Conservation (phyloP, 2,329 filamentous ascomycete species). For the Escovopsis sp. region DNA sequence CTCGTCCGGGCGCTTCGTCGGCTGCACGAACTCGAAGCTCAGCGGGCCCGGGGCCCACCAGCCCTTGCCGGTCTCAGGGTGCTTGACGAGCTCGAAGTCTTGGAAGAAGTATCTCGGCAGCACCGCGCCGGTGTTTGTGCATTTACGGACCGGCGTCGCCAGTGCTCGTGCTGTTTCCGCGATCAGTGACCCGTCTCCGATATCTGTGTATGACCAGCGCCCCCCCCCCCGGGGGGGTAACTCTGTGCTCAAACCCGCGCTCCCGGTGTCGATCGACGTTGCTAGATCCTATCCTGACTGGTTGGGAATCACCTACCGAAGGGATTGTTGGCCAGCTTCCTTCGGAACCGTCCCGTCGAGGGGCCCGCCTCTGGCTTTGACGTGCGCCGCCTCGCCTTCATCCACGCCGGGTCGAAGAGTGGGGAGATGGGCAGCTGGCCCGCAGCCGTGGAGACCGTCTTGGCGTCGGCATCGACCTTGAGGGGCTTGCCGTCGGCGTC, state of each 20-base stretch:
- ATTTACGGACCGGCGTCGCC: constrained; percentile 43
- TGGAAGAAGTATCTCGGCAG: constrained; percentile 51
- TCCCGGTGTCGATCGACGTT: no score
- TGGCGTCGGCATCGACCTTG: constrained; percentile 23
- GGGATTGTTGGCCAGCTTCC: constrained; percentile 44
- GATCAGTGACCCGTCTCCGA: no score
- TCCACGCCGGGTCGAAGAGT: constrained; percentile 36
- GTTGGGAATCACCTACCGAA: constrained; percentile 35
- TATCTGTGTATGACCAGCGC: no score
- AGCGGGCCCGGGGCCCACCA: constrained; percentile 42
- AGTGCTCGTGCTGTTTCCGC: constrained; percentile 41
- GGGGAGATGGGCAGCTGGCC: constrained; percentile 39
- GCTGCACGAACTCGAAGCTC: constrained; percentile 14
- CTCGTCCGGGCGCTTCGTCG: constrained; percentile 3
- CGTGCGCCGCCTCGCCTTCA: constrained; percentile 28
- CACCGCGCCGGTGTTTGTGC: constrained; percentile 29
- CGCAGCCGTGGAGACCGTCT: constrained; percentile 29
- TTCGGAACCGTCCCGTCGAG: constrained; percentile 34
- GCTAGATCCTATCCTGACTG: no score
- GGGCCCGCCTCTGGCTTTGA: constrained; percentile 22
- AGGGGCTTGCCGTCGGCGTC: constrained; percentile 16
- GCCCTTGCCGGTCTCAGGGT: constrained; percentile 35
- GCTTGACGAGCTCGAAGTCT: constrained; percentile 39
- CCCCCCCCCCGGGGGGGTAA: no score
- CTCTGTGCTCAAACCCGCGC: no score